Conservation (phyloP, 2,329 filamentous ascomycete genomes). For the Pseudopyricularia cyperi region DNA sequence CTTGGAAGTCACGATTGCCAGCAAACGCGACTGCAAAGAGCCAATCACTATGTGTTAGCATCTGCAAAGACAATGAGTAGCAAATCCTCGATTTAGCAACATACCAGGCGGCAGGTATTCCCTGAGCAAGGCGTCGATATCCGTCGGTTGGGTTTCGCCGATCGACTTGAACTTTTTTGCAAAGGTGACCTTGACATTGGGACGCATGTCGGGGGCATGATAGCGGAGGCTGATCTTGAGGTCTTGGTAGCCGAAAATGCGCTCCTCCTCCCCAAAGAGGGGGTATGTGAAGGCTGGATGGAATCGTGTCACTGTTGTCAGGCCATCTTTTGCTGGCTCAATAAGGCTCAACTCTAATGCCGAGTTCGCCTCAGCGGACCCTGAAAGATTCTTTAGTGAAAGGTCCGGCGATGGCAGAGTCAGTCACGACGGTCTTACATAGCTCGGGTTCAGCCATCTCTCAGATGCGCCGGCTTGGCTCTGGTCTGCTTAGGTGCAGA, state of each 20-base stretch:
- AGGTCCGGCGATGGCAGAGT: background rate
- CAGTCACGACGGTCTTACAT: background rate
- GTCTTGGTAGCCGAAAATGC: slow-evolving; percentile 79
- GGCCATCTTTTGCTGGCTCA: slow-evolving; percentile 30
- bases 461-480: background rate
- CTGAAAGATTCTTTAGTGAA: slow-evolving; percentile 16
- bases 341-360: slow-evolving; percentile 49
- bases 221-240: slow-evolving; percentile 62
- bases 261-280: slow-evolving; percentile 87
- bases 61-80: slow-evolving; percentile 6
- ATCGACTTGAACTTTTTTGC: slow-evolving; percentile 57
- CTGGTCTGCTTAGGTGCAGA: too few species aligned
- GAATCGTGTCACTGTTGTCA: slow-evolving; percentile 55
- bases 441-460: background rate
- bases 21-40: slow-evolving; percentile 46
- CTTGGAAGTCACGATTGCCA: slow-evolving; percentile 49
- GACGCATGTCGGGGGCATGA: slow-evolving; percentile 60
- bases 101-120: slow-evolving; percentile 55
- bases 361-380: slow-evolving; percentile 48
- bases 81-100: slow-evolving; percentile 10
- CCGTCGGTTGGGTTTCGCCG: slow-evolving; percentile 54
- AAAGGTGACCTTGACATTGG: slow-evolving; percentile 59
- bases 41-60: background rate
- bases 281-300: slow-evolving; percentile 80
- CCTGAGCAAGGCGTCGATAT: slow-evolving; percentile 52